Evolutionary conservation across 495 filamentous ascomycete genomes (phyloP).

Genomic region (Aspergillus campestris): DNA sequence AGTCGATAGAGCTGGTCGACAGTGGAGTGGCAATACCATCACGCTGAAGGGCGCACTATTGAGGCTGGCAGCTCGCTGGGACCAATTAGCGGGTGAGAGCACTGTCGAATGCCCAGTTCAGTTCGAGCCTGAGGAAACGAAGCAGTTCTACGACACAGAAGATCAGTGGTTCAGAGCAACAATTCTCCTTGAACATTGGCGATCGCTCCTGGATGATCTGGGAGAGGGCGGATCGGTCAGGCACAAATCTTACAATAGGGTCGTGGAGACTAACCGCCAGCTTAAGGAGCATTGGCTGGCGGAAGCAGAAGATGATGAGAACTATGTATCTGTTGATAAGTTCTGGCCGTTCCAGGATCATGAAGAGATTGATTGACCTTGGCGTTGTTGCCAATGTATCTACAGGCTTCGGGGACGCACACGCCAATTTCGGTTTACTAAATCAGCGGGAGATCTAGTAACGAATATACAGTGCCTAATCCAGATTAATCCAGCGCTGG

Average conservation of each 20-base stretch:
- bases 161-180: background rate
- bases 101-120: too few relatives aligned
- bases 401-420: too few relatives aligned
- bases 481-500: too few relatives aligned
- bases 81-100: too few relatives aligned
- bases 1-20: slow-evolving; percentile 1
- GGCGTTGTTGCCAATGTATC: too few relatives aligned
- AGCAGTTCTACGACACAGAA: too few relatives aligned
- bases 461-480: too few relatives aligned
- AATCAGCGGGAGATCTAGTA: too few relatives aligned
- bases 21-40: slow-evolving; percentile 1
- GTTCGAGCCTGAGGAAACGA: too few relatives aligned
- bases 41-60: background rate
- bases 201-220: background rate
- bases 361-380: slow-evolving; percentile 1
- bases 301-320: slow-evolving; percentile 1
- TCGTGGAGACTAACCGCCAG: background rate
- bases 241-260: background rate
- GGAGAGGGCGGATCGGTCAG: slow-evolving; percentile 2
- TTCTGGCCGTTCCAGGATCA: slow-evolving; percentile 4
- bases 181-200: background rate
- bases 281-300: background rate
- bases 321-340: background rate
- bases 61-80: too few relatives aligned
- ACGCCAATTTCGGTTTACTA: too few relatives aligned